A percentile compares a stretch with the other conserved stretches of the same genome.
Evolutionary conservation across 768 basidiomycete genomes (phyloP).

Genomic region (Psilocybe tampanensis): DNA sequence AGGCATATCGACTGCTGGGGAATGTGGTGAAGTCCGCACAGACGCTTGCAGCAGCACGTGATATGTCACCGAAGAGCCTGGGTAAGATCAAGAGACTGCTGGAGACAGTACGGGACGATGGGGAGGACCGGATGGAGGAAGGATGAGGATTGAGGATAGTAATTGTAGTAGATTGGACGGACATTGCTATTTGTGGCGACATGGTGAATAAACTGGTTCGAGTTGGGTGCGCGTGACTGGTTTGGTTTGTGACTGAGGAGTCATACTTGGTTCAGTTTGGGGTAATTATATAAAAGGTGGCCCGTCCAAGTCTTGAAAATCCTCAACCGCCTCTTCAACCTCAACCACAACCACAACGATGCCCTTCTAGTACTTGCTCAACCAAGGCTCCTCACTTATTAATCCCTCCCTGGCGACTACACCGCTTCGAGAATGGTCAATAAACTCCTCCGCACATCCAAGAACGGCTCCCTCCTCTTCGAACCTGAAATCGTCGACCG

Average conservation of each 20-base stretch:
- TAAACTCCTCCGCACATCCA: slow-evolving; percentile 77
- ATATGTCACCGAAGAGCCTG: slow-evolving; percentile 90
- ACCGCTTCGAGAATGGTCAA: slow-evolving; percentile 70
- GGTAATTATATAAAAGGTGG: slow-evolving; percentile 27
- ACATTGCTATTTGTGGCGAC: slow-evolving; percentile 32
- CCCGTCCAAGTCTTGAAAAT: slow-evolving; percentile 11
- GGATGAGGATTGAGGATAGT: slow-evolving; percentile 49
- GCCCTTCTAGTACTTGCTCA: slow-evolving; percentile 41
- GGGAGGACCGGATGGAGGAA: slow-evolving; percentile 75
- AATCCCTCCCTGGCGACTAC: slow-evolving; percentile 39
- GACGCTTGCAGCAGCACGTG: slow-evolving; percentile 87
- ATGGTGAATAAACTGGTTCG: slow-evolving; percentile 15
- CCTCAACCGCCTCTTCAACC: slow-evolving; percentile 19
- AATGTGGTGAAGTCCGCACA: slow-evolving; percentile 80
- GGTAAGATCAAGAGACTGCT: slow-evolving; percentile 81
- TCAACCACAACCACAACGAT: slow-evolving; percentile 35
- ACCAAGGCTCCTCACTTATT: slow-evolving; percentile 18
- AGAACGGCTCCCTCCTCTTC: slow-evolving; percentile 86
- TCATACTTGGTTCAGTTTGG: slow-evolving; percentile 16
- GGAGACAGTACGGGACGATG: slow-evolving; percentile 68
- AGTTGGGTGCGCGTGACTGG: slow-evolving; percentile 14
- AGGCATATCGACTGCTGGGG: slow-evolving; percentile 83
- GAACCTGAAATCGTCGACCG: slow-evolving; percentile 88
- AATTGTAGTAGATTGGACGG: slow-evolving; percentile 12
- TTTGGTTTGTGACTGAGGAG: slow-evolving; percentile 21